Conservation (phyloP, 345 rosid genomes). For the Moringa oleifera region DNA sequence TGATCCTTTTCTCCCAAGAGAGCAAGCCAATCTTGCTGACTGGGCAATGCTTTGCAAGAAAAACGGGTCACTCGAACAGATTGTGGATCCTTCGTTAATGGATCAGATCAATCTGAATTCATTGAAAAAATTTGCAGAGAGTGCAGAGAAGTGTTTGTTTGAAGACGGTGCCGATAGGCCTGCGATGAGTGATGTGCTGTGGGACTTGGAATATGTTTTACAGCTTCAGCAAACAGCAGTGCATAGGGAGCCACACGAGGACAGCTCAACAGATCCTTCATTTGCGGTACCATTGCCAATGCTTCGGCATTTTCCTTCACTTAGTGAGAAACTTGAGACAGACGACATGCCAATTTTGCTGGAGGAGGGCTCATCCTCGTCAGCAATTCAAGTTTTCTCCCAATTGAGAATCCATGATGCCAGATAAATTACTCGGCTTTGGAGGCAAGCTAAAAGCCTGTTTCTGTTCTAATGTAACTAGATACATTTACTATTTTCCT, state of each 20-base stretch:
- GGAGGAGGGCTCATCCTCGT: too few species aligned
- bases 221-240: conserved; percentile 17
- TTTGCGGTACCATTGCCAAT: too few species aligned
- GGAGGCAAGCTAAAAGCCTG: too few species aligned
- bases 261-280: conserved; percentile 4
- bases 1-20: neutral
- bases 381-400: too few species aligned
- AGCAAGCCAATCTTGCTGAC: conserved; percentile 18
- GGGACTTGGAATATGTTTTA: conserved; percentile 27
- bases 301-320: too few species aligned
- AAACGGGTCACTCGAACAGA: conserved; percentile 12
- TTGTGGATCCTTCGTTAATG: conserved; percentile 13
- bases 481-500: too few species aligned
- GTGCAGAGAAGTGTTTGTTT: conserved; percentile 68
- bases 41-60: conserved; percentile 17
- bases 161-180: conserved; percentile 42
- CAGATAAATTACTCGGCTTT: too few species aligned
- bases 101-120: conserved; percentile 14
- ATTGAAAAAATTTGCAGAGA: conserved; percentile 41
- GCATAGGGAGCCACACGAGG: conserved; percentile 21
- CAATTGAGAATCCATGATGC: too few species aligned
- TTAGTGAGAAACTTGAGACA: too few species aligned
- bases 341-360: too few species aligned
- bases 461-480: too few species aligned
- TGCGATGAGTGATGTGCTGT: conserved; percentile 56